Percentiles rank a stretch among this genome's conserved stretches.
Evolutionary conservation across 148 eudicot species (phyloP).

Genomic region (Persicaria maculosa): DNA sequence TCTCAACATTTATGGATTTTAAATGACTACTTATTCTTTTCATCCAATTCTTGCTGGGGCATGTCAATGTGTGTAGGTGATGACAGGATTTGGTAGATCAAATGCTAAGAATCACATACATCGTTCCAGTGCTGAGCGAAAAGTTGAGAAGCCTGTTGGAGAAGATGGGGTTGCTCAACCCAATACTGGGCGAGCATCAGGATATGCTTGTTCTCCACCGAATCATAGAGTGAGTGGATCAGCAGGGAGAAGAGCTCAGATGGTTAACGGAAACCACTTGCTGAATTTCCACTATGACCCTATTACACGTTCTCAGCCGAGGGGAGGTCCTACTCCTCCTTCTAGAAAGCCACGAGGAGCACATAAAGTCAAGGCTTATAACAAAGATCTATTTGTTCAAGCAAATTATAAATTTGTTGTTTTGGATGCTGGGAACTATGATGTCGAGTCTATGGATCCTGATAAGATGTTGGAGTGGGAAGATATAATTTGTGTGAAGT

Average conservation of each 20-base stretch:
- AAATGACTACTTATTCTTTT: not conserved
- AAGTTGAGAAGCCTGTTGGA: constrained; percentile 23
- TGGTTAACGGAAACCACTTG: constrained; percentile 76
- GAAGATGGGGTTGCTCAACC: constrained; percentile 28
- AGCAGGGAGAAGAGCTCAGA: constrained; percentile 52
- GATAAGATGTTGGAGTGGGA: constrained; percentile 90
- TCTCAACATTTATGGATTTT: constrained; percentile 4
- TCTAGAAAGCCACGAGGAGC: constrained; percentile 37
- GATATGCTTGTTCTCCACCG: constrained; percentile 28
- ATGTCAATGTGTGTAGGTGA: constrained; percentile 35
- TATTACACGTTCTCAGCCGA: constrained; percentile 59
- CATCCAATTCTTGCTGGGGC: constrained; percentile 5
- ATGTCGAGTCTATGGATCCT: constrained; percentile 66
- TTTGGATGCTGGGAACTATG: constrained; percentile 57
- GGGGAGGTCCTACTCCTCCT: constrained; percentile 45
- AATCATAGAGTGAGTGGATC: constrained; percentile 39
- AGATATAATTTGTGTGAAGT: constrained; percentile 80
- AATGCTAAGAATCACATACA: constrained; percentile 29
- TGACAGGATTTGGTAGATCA: constrained; percentile 38
- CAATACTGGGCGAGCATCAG: constrained; percentile 26
- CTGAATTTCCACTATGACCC: constrained; percentile 91
- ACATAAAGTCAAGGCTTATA: constrained; percentile 71
- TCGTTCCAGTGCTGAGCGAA: constrained; percentile 21
- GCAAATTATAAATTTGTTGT: constrained; percentile 92
- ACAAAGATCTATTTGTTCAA: constrained; percentile 94